Conservation (phyloP, 148 eudicot species). For the Cornus florida region DNA sequence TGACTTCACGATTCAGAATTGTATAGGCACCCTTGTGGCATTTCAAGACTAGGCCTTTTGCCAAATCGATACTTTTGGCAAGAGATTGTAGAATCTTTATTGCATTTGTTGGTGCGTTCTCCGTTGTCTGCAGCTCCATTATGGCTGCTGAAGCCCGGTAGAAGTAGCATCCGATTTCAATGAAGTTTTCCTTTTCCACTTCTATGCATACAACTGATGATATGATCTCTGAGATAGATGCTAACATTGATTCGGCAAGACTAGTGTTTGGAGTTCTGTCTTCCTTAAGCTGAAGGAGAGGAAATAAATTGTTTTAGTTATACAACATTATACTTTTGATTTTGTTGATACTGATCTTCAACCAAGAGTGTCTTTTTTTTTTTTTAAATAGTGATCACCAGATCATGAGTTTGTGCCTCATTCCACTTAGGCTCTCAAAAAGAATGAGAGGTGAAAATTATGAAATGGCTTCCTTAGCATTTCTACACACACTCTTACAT, state of each 20-base stretch:
- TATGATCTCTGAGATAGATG: conserved; percentile 51
- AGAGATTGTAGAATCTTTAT: conserved; percentile 42
- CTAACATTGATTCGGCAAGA: conserved; percentile 37
- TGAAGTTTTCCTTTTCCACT: conserved; percentile 37
- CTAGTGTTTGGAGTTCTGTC: conserved; percentile 19
- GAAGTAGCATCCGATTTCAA: conserved; percentile 55
- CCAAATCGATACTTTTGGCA: conserved; percentile 33
- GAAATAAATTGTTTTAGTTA: background rate
- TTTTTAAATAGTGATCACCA: too few relatives aligned
- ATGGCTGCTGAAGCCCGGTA: conserved; percentile 57
- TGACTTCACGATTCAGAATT: conserved; percentile 20
- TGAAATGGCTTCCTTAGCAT: too few relatives aligned
- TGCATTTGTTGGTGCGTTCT: conserved; percentile 28
- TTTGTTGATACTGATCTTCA: background rate
- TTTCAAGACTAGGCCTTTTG: conserved; percentile 34
- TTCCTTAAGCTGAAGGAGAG: conserved; percentile 37
- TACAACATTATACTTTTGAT: background rate
- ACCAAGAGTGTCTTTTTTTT: background rate
- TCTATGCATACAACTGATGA: conserved; percentile 32
- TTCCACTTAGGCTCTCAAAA: too few relatives aligned
- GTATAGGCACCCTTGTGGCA: conserved; percentile 24
- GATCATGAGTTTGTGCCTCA: too few relatives aligned
- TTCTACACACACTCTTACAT: too few relatives aligned
- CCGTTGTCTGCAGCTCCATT: conserved; percentile 47
- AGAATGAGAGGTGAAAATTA: too few relatives aligned